phyloP scores from a whole-genome alignment of 345 rosid genomes.

The Erodium maritimum region DNA sequence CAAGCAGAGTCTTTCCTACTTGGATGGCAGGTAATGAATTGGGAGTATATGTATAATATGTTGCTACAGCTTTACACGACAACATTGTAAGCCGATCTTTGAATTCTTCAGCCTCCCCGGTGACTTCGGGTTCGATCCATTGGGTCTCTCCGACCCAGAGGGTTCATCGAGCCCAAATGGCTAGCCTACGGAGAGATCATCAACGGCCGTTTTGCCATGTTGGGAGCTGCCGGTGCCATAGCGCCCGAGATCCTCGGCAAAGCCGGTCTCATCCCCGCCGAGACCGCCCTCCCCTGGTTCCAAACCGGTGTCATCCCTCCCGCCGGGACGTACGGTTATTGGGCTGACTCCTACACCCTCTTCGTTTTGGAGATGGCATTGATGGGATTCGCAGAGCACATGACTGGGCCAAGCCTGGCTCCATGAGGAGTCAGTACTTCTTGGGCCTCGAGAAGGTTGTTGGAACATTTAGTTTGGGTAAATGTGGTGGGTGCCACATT shows the following conservation, averaged over 20 bases:
- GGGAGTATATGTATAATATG: too few relatives aligned
- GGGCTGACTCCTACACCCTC: conserved; percentile 90
- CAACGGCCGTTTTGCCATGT: conserved; percentile 80
- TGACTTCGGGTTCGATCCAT: conserved; percentile 87
- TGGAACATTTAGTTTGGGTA: too few relatives aligned
- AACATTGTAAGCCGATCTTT: neutral
- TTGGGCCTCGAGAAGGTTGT: conserved; percentile 75
- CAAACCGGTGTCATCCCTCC: conserved; percentile 93
- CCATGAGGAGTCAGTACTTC: conserved; percentile 90
- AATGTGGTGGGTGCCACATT: too few relatives aligned
- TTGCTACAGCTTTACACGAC: too few relatives aligned
- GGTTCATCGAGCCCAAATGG: conserved; percentile 95
- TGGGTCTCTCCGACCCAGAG: conserved; percentile 99
- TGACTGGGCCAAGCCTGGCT: conserved; percentile 86
- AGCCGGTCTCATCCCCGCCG: conserved; percentile 66
- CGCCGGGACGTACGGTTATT: conserved; percentile 84
- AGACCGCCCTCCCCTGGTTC: conserved; percentile 96
- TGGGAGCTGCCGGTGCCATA: conserved; percentile 71
- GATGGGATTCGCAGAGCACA: conserved; percentile 98
- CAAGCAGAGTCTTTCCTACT: conserved; percentile 74
- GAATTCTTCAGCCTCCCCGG: conserved; percentile 60
- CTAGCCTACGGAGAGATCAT: conserved; percentile 85
- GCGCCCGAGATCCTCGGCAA: conserved; percentile 90
- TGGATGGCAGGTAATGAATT: conserved; percentile 98
- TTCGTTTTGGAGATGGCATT: conserved; percentile 90